phyloP scores from a whole-genome alignment of 768 basidiomycete species.

The Pisolithus albus region DNA sequence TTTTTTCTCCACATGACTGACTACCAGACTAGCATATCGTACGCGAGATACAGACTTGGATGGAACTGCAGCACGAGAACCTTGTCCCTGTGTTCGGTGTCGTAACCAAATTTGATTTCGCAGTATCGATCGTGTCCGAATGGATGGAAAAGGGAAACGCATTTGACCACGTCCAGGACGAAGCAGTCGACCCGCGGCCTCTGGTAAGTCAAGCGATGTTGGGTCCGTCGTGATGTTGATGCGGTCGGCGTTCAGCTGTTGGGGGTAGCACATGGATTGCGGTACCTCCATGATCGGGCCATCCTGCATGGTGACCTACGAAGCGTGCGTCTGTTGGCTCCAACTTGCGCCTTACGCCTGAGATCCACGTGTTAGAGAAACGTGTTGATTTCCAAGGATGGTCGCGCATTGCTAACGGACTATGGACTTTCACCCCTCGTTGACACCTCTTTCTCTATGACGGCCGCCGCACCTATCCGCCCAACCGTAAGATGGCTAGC shows the following conservation, averaged over 20 bases:
- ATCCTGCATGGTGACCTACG: neutral
- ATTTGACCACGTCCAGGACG: neutral
- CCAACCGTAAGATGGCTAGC: neutral
- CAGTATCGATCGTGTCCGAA: neutral
- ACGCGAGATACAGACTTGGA: neutral
- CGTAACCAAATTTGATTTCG: neutral
- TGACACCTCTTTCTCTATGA: neutral
- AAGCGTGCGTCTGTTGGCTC: neutral
- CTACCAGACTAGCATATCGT: neutral
- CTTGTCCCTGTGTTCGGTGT: neutral
- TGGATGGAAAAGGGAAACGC: neutral
- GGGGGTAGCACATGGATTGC: neutral
- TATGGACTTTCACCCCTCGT: neutral
- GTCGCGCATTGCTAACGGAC: neutral
- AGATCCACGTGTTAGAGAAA: neutral
- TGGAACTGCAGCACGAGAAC: neutral
- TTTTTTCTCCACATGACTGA: neutral
- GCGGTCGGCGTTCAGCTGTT: neutral
- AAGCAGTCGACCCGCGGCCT: neutral
- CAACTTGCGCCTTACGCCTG: neutral
- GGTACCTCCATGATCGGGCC: neutral
- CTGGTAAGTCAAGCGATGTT: neutral
- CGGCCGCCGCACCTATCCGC: neutral
- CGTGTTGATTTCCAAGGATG: neutral
- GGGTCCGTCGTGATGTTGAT: neutral